These are phyloP conservation scores for Pinus albicaulis DNA, from an alignment of 75 land plant genomes.

Conservation along the genomic window DNA sequence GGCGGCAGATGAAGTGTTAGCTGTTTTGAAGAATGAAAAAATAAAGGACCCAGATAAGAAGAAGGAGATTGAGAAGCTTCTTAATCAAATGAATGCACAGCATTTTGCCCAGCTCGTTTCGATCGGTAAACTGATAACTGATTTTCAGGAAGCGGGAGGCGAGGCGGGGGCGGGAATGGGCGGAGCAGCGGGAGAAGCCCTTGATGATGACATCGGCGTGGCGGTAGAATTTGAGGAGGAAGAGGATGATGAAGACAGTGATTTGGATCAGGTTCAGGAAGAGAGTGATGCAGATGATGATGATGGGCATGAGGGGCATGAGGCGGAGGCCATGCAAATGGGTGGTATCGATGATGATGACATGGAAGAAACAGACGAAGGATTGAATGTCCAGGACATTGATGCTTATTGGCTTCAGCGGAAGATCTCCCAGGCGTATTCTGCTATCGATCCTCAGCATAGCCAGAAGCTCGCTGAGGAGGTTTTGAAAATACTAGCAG, in stretches of 20 bases:
- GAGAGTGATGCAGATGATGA: constrained; percentile 75
- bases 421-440: constrained; percentile 88
- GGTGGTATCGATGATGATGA: constrained; percentile 85
- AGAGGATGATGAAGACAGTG: constrained; percentile 90
- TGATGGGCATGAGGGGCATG: constrained; percentile 43
- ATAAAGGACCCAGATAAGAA: constrained; percentile 91
- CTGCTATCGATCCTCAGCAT: constrained; percentile 83
- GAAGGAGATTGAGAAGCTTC: constrained; percentile 91
- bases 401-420: constrained; percentile 99
- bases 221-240: constrained; percentile 96
- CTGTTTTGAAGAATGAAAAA: constrained; percentile 83
- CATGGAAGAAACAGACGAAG: constrained; percentile 74
- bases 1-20: constrained; percentile 90
- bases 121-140: constrained; percentile 82
- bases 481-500: too few species aligned
- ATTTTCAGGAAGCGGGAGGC: constrained; percentile 66
- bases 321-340: constrained; percentile 89
- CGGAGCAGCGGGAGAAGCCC: constrained; percentile 48
- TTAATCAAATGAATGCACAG: constrained; percentile 64
- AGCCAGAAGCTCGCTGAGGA: constrained; percentile 51
- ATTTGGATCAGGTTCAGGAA: constrained; percentile 82
- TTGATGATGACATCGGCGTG: constrained; percentile 94
- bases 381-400: constrained; percentile 90
- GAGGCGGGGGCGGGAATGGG: constrained; percentile 32
- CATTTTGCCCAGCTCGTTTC: constrained; percentile 81